A percentile compares a stretch with the other conserved stretches of the same genome.
Evolutionary conservation across 2,329 filamentous ascomycete species (phyloP).

Genomic region (Zymoseptoria crescenta): DNA sequence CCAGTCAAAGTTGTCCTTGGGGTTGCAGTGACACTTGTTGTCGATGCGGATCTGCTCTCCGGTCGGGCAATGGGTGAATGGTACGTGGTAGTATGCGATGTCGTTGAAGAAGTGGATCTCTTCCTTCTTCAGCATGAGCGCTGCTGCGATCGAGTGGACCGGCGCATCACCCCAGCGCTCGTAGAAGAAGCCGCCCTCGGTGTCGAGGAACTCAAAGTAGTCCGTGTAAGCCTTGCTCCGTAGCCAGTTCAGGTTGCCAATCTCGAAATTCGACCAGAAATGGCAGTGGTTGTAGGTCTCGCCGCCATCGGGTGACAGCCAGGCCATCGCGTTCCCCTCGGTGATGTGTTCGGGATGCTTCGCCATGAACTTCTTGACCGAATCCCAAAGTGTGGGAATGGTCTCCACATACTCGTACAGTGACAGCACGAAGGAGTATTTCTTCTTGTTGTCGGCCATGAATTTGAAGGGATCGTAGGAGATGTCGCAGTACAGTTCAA

Average conservation of each 20-base stretch:
- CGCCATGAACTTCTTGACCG: constrained; percentile 87
- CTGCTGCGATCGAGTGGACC: constrained; percentile 93
- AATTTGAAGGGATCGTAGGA: constrained; percentile 93
- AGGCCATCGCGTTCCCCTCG: constrained; percentile 77
- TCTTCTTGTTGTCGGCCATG: constrained; percentile 95
- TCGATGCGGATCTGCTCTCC: constrained; percentile 76
- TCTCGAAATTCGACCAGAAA: constrained; percentile 99
- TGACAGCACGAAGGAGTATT: constrained; percentile 94
- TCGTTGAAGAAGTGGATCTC: constrained; percentile 99
- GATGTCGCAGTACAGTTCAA: constrained; percentile 94
- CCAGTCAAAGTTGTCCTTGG: constrained; percentile 98
- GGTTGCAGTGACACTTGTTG: constrained; percentile 89
- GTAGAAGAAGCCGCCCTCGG: constrained; percentile 95
- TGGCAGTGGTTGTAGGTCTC: constrained; percentile 96
- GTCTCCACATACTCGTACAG: constrained; percentile 96
- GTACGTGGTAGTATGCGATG: constrained; percentile 95
- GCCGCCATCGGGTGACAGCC: constrained; percentile 84
- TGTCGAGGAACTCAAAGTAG: constrained; percentile 81
- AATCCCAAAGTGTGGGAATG: constrained; percentile 93
- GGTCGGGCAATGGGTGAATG: constrained; percentile 95
- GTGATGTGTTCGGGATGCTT: constrained; percentile 82
- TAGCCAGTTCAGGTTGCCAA: constrained; percentile 89
- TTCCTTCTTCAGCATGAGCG: constrained; percentile 79
- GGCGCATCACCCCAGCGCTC: constrained; percentile 97
- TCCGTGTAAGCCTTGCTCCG: constrained; percentile 82